Percentiles rank a stretch among this genome's conserved stretches.
These are phyloP conservation scores for Dendrobium nobile DNA, from an alignment of 106 monocot species.

Conservation along the genomic window DNA sequence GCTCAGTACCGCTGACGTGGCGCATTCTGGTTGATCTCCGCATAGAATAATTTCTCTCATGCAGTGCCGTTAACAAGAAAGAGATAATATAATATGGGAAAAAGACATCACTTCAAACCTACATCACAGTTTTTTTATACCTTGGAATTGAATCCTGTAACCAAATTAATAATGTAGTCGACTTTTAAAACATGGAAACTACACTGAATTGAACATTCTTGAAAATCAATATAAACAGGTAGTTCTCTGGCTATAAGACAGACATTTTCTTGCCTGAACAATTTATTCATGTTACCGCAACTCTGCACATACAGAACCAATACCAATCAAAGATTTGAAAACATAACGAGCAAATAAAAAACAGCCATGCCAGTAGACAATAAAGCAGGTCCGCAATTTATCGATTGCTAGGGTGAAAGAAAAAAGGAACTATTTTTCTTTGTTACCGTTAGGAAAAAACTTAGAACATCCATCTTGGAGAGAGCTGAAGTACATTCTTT, in stretches of 20 bases:
- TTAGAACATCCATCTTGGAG: constrained; percentile 68
- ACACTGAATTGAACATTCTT: background rate
- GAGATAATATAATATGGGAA: too few relatives aligned
- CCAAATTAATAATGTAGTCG: background rate
- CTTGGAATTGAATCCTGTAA: background rate
- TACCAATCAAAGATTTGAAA: background rate
- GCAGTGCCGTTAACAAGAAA: too few relatives aligned
- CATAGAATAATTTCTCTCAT: too few relatives aligned
- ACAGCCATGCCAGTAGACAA: background rate
- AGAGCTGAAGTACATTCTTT: constrained; percentile 28
- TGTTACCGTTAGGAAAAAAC: background rate
- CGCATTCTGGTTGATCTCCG: too few relatives aligned
- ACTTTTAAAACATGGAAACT: background rate
- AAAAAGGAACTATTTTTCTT: background rate
- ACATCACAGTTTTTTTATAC: too few relatives aligned
- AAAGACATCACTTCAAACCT: too few relatives aligned
- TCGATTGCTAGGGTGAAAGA: background rate
- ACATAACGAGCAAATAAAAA: background rate
- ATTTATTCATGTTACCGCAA: background rate
- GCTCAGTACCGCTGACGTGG: too few relatives aligned
- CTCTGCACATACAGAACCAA: background rate
- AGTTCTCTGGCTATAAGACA: background rate
- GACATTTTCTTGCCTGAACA: background rate
- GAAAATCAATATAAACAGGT: too few relatives aligned
- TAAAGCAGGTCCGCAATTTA: background rate